Conservation (phyloP, 768 basidiomycete genomes). For the Naganishia onofrii region DNA sequence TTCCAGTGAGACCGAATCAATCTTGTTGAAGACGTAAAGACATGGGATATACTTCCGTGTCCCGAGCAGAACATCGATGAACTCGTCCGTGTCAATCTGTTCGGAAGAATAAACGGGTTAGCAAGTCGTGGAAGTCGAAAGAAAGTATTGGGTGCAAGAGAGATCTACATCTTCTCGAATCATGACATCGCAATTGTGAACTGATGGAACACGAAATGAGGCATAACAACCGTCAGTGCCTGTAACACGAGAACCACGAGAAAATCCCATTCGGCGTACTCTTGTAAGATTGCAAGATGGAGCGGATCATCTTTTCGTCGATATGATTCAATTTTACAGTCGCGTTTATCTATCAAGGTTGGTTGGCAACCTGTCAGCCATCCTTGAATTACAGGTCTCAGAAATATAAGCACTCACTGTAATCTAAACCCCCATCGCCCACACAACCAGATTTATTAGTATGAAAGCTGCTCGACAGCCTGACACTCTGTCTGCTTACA, state of each 20-base stretch:
- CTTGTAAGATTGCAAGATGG: constrained; percentile 89
- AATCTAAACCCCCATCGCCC: neutral
- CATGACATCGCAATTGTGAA: constrained; percentile 83
- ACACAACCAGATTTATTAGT: neutral
- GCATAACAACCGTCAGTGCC: neutral
- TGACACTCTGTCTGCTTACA: constrained; percentile 56
- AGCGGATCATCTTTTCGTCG: constrained; percentile 89
- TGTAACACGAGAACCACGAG: neutral
- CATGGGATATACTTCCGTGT: constrained; percentile 94
- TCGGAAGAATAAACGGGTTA: neutral
- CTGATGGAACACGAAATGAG: constrained; percentile 30
- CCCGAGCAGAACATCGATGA: constrained; percentile 96
- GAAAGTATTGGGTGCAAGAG: constrained; percentile 10
- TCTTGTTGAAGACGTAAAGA: constrained; percentile 92
- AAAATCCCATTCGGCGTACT: constrained; percentile 51
- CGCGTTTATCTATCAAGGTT: constrained; percentile 56
- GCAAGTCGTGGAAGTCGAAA: constrained; percentile 28
- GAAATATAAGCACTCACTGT: constrained; percentile 8
- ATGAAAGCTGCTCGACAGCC: neutral
- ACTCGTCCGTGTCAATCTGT: constrained; percentile 91
- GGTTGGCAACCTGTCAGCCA: no score
- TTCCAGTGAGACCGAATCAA: constrained; percentile 63
- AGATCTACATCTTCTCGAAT: constrained; percentile 86
- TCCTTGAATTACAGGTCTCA: neutral
- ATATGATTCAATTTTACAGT: constrained; percentile 93